Conservation (phyloP, 202 grass and related monocot genomes). For the Elaeis oleifera region DNA sequence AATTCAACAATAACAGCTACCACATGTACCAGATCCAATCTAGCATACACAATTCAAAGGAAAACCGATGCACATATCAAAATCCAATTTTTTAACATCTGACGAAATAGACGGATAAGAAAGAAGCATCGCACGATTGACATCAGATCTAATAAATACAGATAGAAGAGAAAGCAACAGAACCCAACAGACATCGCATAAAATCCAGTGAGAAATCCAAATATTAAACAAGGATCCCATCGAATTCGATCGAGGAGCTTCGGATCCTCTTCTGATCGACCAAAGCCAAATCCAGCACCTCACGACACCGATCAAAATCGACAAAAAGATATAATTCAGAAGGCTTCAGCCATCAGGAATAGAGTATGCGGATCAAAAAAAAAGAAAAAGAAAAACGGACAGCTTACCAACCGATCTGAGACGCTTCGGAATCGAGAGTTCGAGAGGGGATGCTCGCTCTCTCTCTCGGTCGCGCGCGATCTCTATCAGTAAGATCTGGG, state of each 20-base stretch:
- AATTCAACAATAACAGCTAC: background rate
- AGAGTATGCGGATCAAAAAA: background rate
- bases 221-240: background rate
- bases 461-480: too few relatives aligned
- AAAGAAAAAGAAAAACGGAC: background rate
- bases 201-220: slow-evolving; percentile 2
- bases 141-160: slow-evolving; percentile 3
- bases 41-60: background rate
- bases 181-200: background rate
- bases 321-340: background rate
- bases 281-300: background rate
- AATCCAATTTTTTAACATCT: slow-evolving; percentile 1
- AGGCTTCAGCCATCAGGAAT: background rate
- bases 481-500: background rate
- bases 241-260: background rate
- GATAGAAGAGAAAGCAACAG: background rate
- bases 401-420: slow-evolving; percentile 8
- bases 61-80: background rate
- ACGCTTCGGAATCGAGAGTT: background rate
- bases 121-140: background rate
- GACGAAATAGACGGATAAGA: background rate
- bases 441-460: background rate
- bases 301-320: background rate
- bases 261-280: background rate
- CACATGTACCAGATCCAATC: slow-evolving; percentile 1